phyloP scores from a whole-genome alignment of 164 flowering plant genomes.

The Aristolochia contorta region DNA sequence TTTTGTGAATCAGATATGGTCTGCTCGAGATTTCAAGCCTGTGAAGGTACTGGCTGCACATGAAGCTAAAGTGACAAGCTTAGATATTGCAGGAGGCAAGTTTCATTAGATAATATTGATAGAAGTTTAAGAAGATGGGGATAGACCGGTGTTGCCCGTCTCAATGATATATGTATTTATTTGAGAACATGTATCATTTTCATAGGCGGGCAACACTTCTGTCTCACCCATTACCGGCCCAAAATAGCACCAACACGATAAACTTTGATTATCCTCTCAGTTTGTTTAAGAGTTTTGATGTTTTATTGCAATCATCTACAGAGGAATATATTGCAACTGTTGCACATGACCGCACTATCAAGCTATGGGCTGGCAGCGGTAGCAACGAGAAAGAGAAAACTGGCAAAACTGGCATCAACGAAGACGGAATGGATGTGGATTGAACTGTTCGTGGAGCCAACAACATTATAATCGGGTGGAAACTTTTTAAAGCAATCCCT shows the following conservation, averaged over 20 bases:
- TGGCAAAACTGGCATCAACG: slow-evolving; percentile 24
- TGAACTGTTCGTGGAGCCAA: slow-evolving; percentile 7
- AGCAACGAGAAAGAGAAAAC: slow-evolving; percentile 9
- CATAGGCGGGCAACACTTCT: too few relatives aligned
- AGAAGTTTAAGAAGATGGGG: background rate
- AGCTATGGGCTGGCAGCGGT: slow-evolving; percentile 63
- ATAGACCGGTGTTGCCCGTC: background rate
- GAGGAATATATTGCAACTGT: slow-evolving; percentile 79
- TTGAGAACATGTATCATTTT: too few relatives aligned
- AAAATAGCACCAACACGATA: too few relatives aligned
- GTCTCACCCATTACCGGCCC: too few relatives aligned
- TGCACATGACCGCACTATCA: slow-evolving; percentile 85
- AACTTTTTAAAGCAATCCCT: too few relatives aligned
- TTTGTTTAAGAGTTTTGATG: background rate
- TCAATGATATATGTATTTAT: too few relatives aligned
- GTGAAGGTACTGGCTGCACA: slow-evolving; percentile 81
- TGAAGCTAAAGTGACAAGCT: slow-evolving; percentile 76
- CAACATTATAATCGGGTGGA: too few relatives aligned
- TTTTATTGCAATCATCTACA: slow-evolving; percentile 18
- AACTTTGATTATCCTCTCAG: too few relatives aligned
- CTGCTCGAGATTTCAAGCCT: slow-evolving; percentile 84
- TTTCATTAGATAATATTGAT: background rate
- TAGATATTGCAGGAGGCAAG: slow-evolving; percentile 73
- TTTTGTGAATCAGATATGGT: slow-evolving; percentile 63
- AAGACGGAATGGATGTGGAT: slow-evolving; percentile 69